Evolutionary conservation across 208 protist genomes (phyloP).

Genomic region (Leishmania guyanensis): DNA sequence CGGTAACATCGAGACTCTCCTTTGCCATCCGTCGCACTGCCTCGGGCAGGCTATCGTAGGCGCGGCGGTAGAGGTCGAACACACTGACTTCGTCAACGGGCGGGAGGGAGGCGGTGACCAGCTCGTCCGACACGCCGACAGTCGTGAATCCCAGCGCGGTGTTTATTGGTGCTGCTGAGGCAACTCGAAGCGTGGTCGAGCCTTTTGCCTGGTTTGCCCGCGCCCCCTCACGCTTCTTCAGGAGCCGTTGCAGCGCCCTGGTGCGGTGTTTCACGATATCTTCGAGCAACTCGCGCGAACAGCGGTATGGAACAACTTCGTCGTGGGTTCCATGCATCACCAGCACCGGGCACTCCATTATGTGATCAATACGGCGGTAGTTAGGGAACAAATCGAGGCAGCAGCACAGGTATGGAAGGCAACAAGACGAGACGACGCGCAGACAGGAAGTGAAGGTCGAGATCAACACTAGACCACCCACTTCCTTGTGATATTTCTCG

Average conservation of each 20-base stretch:
- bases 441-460: constrained; percentile 80
- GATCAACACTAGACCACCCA: constrained; percentile 65
- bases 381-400: constrained; percentile 71
- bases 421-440: constrained; percentile 38
- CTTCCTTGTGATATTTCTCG: constrained; percentile 55
- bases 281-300: constrained; percentile 42
- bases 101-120: background rate
- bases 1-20: background rate
- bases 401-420: constrained; percentile 33
- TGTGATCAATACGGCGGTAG: constrained; percentile 39
- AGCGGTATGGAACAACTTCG: constrained; percentile 59
- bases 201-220: background rate
- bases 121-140: background rate
- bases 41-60: constrained; percentile 16
- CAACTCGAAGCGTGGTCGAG: background rate
- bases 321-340: constrained; percentile 73
- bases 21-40: background rate
- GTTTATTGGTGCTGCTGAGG: constrained; percentile 5
- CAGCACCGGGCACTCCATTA: constrained; percentile 59
- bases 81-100: background rate
- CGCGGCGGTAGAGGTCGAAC: constrained; percentile 24
- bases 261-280: constrained; percentile 2
- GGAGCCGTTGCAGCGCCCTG: background rate
- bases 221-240: background rate
- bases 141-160: constrained; percentile 1